Conservation (phyloP, 306 rosid species). For the Abrus pulchellus region DNA sequence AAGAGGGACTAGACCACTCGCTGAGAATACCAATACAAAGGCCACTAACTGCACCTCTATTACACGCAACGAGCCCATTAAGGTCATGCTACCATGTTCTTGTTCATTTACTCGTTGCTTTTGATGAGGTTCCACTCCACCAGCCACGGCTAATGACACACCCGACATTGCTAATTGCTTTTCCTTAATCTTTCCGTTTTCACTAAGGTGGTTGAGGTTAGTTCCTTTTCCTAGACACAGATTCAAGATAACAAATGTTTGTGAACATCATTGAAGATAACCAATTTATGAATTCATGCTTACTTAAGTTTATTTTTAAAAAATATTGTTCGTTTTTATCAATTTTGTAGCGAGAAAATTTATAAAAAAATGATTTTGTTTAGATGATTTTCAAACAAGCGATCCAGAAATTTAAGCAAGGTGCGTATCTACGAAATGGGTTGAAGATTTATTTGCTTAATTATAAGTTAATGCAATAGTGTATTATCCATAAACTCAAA, state of each 20-base stretch:
- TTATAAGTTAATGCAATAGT: neutral
- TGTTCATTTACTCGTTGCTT: neutral
- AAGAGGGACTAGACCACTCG: conserved; percentile 84
- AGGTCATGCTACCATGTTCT: conserved; percentile 51
- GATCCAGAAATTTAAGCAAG: neutral
- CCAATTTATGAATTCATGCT: neutral
- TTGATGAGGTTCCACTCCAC: conserved; percentile 46
- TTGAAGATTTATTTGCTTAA: neutral
- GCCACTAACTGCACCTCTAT: conserved; percentile 88
- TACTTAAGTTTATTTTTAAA: too few relatives aligned
- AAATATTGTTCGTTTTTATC: too few relatives aligned
- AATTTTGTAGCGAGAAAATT: too few relatives aligned
- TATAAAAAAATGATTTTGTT: too few relatives aligned
- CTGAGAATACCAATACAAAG: conserved; percentile 85
- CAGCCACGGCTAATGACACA: conserved; percentile 65
- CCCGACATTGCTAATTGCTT: conserved; percentile 70
- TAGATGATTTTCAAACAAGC: neutral
- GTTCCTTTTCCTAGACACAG: neutral
- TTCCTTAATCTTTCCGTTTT: neutral
- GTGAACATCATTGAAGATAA: neutral
- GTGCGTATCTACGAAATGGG: neutral
- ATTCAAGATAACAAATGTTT: neutral
- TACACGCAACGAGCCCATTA: conserved; percentile 83
- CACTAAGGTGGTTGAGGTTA: neutral
- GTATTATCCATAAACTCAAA: neutral